Base-by-base conservation (phyloP, 1,284 basidiomycete species). In the Rhodotorula sp. region DNA sequence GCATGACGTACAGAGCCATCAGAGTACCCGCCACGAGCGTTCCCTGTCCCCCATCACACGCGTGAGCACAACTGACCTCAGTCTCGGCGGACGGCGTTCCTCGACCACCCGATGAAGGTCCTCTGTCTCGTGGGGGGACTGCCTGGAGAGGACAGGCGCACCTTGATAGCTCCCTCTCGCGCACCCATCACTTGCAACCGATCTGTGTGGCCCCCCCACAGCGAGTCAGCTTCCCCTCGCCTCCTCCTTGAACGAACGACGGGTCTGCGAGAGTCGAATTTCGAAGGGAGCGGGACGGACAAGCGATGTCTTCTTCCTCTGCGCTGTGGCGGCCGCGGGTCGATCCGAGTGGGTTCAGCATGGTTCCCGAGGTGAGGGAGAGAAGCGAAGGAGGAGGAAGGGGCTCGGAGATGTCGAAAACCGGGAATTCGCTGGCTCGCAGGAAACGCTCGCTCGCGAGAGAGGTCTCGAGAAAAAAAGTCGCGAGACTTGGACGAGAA, bases 111-210 rank as follows among this genome's bases (percentile, higher is more conserved):
- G 40, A 44, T 44, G 40, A 18, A 44, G 40, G 3, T 44, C 13
- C 16, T 18, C 40, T 13, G 13, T 44, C 40, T 11, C 40, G 10
- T 44, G 40, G 7, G 5, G 34, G 34, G 34, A 10, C 34, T 13
- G 3, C 9, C 40, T 44, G 40, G 16, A 6, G 11, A 13, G 40
- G 5, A 8, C 9, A 11, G 34, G 11, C 40, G 40, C 40, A 44
- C 40, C 54, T 70, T 70, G 46, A 70, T 59, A 20, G 61, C 61
- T 7, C 68, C 68, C 26, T 70, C 68, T 7, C 68, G 40, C 8
- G 68, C 68, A 28, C 68, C 68, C 31, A 70, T 47, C 5, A 67
- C 60, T 37, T 70, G 68, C 5, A 70, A 65, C 8, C 59, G 44
- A 30, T 67, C 48, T 48, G 20, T 22, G 18, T 28, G 22, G n/a